Conservation (phyloP, 2,329 filamentous ascomycete species). For the Xylaria sp. region DNA sequence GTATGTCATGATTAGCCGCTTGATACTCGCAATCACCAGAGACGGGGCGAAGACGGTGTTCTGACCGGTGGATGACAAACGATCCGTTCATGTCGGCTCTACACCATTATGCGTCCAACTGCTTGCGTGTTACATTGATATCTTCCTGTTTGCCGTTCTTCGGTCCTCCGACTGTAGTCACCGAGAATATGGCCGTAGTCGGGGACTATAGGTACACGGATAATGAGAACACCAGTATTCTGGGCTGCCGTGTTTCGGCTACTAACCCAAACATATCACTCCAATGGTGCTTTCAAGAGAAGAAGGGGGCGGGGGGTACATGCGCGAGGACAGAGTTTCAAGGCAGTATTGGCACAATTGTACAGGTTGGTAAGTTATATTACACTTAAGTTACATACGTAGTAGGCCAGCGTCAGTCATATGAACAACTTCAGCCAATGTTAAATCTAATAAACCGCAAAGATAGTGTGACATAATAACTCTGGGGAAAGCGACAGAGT, state of each 20-base stretch:
- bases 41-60: conserved; percentile 3
- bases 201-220: conserved; percentile 13
- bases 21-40: conserved; percentile 14
- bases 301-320: neutral
- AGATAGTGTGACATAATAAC: neutral
- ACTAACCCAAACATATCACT: conserved; percentile 18
- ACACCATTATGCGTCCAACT: conserved; percentile 4
- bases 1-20: conserved; percentile 6
- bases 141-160: conserved; percentile 19
- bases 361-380: conserved; percentile 16
- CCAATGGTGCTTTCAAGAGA: neutral
- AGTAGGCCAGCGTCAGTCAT: neutral
- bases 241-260: conserved; percentile 28
- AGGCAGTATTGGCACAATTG: conserved; percentile 1
- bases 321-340: conserved; percentile 5
- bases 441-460: neutral
- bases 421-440: neutral
- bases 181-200: conserved; percentile 38
- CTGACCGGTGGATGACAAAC: neutral
- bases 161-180: conserved; percentile 12
- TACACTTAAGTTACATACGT: conserved; percentile 10
- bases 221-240: conserved; percentile 6
- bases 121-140: conserved; percentile 20
- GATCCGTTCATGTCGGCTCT: conserved; percentile 20
- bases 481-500: neutral